A percentile compares a stretch with the other conserved stretches of the same genome.
Conservation (phyloP, 1,284 basidiomycete species). For the Cryptococcus floricola region DNA sequence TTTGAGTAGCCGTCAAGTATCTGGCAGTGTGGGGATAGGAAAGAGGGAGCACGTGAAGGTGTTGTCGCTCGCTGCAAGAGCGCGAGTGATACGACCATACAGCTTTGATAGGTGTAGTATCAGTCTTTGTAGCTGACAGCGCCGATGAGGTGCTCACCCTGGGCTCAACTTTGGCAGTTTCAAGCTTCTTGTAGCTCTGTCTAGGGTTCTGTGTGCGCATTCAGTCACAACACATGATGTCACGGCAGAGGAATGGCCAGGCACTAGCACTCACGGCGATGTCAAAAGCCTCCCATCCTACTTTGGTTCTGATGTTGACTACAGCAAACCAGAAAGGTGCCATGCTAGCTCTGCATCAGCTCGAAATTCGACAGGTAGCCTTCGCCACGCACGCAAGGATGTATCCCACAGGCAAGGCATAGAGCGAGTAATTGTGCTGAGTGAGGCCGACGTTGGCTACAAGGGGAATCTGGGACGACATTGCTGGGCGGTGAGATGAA, state of each 20-base stretch:
- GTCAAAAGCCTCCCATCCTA: conserved; percentile 5
- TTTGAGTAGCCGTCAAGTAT: not conserved
- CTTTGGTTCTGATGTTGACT: conserved; percentile 3
- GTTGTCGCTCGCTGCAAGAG: conserved; percentile 30
- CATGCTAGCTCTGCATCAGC: conserved; percentile 11
- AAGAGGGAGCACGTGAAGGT: conserved; percentile 12
- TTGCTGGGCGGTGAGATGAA: too few relatives aligned
- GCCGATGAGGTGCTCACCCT: not conserved
- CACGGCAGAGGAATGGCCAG: too few relatives aligned
- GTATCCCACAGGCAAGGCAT: conserved; percentile 24
- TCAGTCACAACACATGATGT: not conserved
- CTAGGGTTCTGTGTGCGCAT: conserved; percentile 10
- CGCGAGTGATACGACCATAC: conserved; percentile 16
- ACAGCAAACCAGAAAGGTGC: conserved; percentile 23
- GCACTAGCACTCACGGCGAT: conserved; percentile 14
- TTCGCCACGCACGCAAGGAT: conserved; percentile 15
- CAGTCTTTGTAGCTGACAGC: not conserved
- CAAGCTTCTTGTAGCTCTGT: conserved; percentile 14
- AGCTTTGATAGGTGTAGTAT: conserved; percentile 3
- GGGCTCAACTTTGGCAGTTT: conserved; percentile 6
- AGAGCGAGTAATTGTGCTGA: conserved; percentile 23
- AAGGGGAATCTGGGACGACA: too few relatives aligned
- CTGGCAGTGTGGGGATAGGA: not conserved
- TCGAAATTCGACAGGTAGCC: too few relatives aligned
- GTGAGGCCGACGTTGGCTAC: too few relatives aligned